Conservation (phyloP, 768 basidiomycete species). For the Guyanaporus albipodus region DNA sequence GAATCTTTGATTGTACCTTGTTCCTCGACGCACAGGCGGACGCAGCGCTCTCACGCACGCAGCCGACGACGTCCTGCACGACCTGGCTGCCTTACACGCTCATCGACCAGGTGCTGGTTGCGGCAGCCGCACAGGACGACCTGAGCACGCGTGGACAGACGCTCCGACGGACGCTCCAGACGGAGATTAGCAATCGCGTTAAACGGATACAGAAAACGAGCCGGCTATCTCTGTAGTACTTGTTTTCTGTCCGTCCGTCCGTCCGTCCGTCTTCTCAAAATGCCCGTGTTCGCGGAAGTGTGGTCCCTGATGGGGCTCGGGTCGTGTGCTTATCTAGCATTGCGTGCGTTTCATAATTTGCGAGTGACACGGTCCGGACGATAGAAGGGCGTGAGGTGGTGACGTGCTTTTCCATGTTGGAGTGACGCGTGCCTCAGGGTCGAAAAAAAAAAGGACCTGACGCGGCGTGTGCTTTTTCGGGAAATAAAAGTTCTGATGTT, state of each 20-base stretch:
- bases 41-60: conserved; percentile 46
- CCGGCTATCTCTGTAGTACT: conserved; percentile 29
- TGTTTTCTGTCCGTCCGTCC: background rate
- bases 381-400: background rate
- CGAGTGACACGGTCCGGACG: background rate
- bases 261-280: no score
- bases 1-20: conserved; percentile 7
- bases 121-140: conserved; percentile 51
- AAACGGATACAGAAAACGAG: conserved; percentile 68
- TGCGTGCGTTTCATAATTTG: conserved; percentile 9
- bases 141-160: conserved; percentile 40
- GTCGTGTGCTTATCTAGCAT: conserved; percentile 3
- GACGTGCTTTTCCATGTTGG: conserved; percentile 1
- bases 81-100: conserved; percentile 84
- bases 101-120: conserved; percentile 75
- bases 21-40: conserved; percentile 46
- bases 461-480: background rate
- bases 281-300: background rate
- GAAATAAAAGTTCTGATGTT: conserved; percentile 15
- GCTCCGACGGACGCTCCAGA: conserved; percentile 49
- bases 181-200: conserved; percentile 58
- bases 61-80: conserved; percentile 50
- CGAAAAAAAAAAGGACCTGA: background rate
- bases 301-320: background rate
- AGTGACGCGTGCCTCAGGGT: conserved; percentile 15